Evolutionary conservation across 352 stramenopile genomes (phyloP).

Genomic region (Aphanomyces stellatus): DNA sequence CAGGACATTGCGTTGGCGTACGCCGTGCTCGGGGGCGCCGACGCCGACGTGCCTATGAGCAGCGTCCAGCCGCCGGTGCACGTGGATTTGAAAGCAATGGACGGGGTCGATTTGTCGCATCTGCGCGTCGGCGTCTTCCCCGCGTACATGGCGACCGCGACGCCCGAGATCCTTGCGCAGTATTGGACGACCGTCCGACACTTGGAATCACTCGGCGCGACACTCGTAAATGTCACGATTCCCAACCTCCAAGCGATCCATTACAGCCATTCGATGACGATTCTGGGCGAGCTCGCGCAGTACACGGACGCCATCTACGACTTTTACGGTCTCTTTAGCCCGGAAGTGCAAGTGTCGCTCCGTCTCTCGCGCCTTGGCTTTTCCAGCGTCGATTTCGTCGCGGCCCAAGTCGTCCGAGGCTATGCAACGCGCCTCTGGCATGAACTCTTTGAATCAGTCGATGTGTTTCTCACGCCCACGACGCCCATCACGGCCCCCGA

Average conservation of each 20-base stretch:
- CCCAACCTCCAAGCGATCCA: conserved; percentile 69
- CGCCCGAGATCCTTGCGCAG: conserved; percentile 40
- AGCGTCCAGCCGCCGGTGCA: conserved; percentile 39
- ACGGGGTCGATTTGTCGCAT: conserved; percentile 45
- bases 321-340: conserved; percentile 49
- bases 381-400: conserved; percentile 73
- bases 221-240: conserved; percentile 69
- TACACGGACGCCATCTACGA: conserved; percentile 57
- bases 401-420: conserved; percentile 69
- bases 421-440: conserved; percentile 64
- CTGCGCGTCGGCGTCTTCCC: conserved; percentile 74
- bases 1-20: conserved; percentile 78
- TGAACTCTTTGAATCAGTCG: conserved; percentile 71
- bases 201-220: conserved; percentile 45
- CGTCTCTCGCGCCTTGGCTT: conserved; percentile 54
- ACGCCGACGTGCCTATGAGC: conserved; percentile 36
- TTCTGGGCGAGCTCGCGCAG: conserved; percentile 66
- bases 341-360: conserved; percentile 68
- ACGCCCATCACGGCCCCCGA: conserved; percentile 63
- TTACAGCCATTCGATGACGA: conserved; percentile 69
- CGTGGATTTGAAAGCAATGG: conserved; percentile 42
- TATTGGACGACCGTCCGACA: conserved; percentile 38
- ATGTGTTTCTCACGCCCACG: conserved; percentile 81
- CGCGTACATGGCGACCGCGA: conserved; percentile 61
- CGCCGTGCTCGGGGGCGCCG: conserved; percentile 61